Conservation (phyloP, 2,329 filamentous ascomycete species). For the Epichloe sylvatica region DNA sequence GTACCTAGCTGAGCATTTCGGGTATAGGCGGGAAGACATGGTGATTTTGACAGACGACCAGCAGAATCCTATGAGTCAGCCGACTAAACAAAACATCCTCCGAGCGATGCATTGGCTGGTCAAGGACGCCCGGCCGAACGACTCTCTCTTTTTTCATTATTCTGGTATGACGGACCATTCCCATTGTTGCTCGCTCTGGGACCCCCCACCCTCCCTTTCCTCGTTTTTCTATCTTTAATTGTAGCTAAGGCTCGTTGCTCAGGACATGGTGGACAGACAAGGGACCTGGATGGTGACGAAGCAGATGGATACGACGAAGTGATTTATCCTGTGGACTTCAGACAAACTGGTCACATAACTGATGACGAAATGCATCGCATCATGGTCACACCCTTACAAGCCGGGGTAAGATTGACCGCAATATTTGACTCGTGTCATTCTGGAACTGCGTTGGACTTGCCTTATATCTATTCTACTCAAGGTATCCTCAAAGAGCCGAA, state of each 20-base stretch:
- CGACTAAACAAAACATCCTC: conserved; percentile 88
- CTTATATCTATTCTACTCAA: conserved; percentile 56
- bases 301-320: conserved; percentile 73
- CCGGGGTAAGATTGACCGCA: conserved; percentile 45
- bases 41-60: conserved; percentile 92
- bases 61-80: conserved; percentile 93
- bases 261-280: conserved; percentile 71
- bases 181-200: too few relatives aligned
- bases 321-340: conserved; percentile 72
- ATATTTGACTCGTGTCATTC: conserved; percentile 56
- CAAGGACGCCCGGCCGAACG: conserved; percentile 81
- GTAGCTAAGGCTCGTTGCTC: not conserved
- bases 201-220: not conserved
- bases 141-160: conserved; percentile 96
- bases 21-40: conserved; percentile 93
- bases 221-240: too few relatives aligned
- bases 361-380: conserved; percentile 73
- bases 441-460: conserved; percentile 50
- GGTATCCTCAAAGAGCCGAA: conserved; percentile 56
- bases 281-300: conserved; percentile 66
- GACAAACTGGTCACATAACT: conserved; percentile 65
- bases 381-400: conserved; percentile 45
- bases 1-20: conserved; percentile 78
- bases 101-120: conserved; percentile 97
- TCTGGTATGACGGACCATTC: conserved; percentile 43